Percentiles rank a stretch among this genome's conserved stretches.
These are phyloP conservation scores for Nymphaea thermarum DNA, from an alignment of 164 flowering plant species.

Conservation along the genomic window DNA sequence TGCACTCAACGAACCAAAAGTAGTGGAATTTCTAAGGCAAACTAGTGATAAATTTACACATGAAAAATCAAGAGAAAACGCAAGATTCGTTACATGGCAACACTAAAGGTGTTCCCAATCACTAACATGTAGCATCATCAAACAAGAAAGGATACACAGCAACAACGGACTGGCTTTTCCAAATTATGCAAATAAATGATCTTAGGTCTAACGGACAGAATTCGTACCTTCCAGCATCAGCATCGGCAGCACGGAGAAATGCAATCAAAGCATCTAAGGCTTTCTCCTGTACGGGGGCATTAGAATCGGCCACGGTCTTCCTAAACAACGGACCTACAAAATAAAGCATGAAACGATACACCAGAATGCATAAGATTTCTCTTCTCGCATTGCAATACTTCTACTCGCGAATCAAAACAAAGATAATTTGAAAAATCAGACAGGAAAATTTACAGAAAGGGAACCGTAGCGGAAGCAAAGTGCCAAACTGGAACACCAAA, in stretches of 20 bases:
- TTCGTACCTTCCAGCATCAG: slow-evolving; percentile 76
- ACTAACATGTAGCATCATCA: no score
- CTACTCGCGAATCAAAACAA: slow-evolving; percentile 1
- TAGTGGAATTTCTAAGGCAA: not conserved
- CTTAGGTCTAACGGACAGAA: not conserved
- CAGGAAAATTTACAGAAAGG: not conserved
- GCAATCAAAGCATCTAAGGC: slow-evolving; percentile 92
- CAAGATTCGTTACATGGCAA: no score
- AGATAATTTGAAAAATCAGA: no score
- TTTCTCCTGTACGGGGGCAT: slow-evolving; percentile 98
- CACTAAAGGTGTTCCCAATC: no score
- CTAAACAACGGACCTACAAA: slow-evolving; percentile 49
- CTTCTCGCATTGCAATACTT: no score
- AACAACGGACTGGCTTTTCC: not conserved
- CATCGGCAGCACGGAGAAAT: slow-evolving; percentile 72
- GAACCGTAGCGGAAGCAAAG: slow-evolving; percentile 1
- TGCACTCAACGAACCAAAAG: slow-evolving; percentile 8
- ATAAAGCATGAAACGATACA: slow-evolving; percentile 3
- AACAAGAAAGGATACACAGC: not conserved
- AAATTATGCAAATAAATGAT: not conserved
- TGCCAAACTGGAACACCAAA: not conserved
- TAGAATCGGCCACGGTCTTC: slow-evolving; percentile 89
- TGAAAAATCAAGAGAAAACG: not conserved
- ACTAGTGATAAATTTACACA: not conserved
- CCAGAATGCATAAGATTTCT: not conserved